phyloP scores from a whole-genome alignment of 805 yeast species.

The Jamesozyma hellenica region DNA sequence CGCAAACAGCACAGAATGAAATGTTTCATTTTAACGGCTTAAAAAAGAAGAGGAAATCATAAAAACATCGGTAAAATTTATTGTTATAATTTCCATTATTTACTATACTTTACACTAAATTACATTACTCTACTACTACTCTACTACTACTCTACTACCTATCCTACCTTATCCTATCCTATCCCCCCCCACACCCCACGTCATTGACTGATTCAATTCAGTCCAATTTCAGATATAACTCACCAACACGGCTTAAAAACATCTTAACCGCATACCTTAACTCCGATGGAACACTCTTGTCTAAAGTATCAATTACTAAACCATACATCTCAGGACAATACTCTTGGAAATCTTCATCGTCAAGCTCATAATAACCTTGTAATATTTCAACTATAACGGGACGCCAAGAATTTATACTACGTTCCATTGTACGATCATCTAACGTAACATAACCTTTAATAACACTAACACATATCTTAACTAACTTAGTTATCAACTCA shows the following conservation, averaged over 20 bases:
- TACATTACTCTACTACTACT: no score
- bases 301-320: slow-evolving; percentile 47
- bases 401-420: slow-evolving; percentile 77
- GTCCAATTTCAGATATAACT: slow-evolving; percentile 26
- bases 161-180: no score
- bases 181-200: no score
- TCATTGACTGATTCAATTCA: no score
- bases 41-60: no score
- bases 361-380: slow-evolving; percentile 72
- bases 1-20: no score
- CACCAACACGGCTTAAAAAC: slow-evolving; percentile 50
- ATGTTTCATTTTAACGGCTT: no score
- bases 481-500: slow-evolving; percentile 35
- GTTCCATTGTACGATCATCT: slow-evolving; percentile 64
- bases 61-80: no score
- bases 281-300: slow-evolving; percentile 51
- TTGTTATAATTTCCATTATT: no score
- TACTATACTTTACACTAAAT: no score
- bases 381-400: slow-evolving; percentile 86
- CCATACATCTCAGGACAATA: slow-evolving; percentile 54
- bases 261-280: slow-evolving; percentile 50
- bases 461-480: slow-evolving; percentile 64
- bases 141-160: no score
- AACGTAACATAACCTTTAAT: slow-evolving; percentile 59
- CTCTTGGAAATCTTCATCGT: slow-evolving; percentile 55